Conservation (phyloP, 306 rosid genomes). For the Ormosia semicastrata region DNA sequence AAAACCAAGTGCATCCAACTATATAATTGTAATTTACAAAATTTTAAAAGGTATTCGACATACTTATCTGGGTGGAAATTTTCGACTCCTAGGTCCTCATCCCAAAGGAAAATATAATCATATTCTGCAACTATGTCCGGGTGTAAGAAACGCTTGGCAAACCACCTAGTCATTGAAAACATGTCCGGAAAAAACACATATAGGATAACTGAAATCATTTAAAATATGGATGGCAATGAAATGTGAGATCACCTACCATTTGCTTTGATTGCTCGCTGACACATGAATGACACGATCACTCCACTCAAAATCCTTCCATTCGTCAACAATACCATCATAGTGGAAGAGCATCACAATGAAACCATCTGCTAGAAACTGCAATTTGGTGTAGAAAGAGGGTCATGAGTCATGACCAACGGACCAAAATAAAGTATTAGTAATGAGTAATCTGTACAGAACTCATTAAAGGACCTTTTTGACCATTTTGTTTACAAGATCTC, state of each 20-base stretch:
- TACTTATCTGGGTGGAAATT: constrained; percentile 71
- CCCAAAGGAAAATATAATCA: constrained; percentile 91
- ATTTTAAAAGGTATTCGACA: constrained; percentile 7
- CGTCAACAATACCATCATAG: constrained; percentile 69
- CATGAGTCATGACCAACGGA: not conserved
- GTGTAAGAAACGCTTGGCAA: constrained; percentile 94
- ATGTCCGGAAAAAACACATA: constrained; percentile 6
- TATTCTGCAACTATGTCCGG: constrained; percentile 90
- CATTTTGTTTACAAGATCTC: constrained; percentile 70
- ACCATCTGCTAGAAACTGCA: constrained; percentile 69
- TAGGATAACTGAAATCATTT: not conserved
- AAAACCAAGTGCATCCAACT: not conserved
- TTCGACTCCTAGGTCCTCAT: constrained; percentile 94
- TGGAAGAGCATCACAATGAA: constrained; percentile 86
- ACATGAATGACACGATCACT: constrained; percentile 61
- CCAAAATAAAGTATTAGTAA: not conserved
- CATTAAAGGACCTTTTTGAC: constrained; percentile 64
- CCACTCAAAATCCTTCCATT: constrained; percentile 75
- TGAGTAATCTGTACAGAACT: not conserved
- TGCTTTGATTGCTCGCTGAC: constrained; percentile 64
- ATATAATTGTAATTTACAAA: not conserved
- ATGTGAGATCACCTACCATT: constrained; percentile 57
- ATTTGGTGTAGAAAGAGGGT: constrained; percentile 2
- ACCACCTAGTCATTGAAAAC: constrained; percentile 73
- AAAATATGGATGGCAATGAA: not conserved